phyloP scores from a whole-genome alignment of 441 rosid species.

The Syzygium syzygioides region DNA sequence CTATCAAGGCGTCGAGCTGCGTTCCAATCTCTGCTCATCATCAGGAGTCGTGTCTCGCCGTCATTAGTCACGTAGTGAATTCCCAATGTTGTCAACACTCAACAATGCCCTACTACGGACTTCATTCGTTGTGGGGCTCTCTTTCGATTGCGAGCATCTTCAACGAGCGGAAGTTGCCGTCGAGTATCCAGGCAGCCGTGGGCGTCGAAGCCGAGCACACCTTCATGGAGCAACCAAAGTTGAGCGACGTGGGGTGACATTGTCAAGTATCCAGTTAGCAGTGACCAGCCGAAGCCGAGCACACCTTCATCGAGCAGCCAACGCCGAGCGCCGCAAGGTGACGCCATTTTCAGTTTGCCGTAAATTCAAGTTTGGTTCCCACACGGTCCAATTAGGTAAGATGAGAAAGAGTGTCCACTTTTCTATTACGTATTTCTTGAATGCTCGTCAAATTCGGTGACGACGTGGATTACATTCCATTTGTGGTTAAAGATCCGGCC shows the following conservation, averaged over 20 bases:
- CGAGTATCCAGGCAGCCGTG: accelerated
- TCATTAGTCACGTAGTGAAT: neutral
- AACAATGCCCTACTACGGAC: neutral
- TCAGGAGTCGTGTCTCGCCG: accelerated
- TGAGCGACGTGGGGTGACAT: neutral
- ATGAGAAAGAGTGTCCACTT: neutral
- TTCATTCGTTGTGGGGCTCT: neutral
- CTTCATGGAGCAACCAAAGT: neutral
- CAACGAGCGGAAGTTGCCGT: neutral
- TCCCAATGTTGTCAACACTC: neutral
- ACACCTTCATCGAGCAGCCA: too few relatives aligned
- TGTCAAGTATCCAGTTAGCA: neutral
- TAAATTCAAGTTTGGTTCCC: neutral
- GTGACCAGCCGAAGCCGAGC: neutral
- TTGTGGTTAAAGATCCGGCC: neutral
- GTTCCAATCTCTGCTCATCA: neutral
- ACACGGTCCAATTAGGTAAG: neutral
- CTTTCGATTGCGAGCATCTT: neutral
- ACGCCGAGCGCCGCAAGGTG: neutral
- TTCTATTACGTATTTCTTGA: neutral
- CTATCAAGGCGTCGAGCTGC: neutral
- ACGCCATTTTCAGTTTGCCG: neutral
- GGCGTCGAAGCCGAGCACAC: neutral
- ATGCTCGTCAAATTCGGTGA: neutral
- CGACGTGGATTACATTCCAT: neutral